These are phyloP conservation scores for Groenewaldozyma salmanticensis DNA, from an alignment of 805 yeast species.

Conservation along the genomic window DNA sequence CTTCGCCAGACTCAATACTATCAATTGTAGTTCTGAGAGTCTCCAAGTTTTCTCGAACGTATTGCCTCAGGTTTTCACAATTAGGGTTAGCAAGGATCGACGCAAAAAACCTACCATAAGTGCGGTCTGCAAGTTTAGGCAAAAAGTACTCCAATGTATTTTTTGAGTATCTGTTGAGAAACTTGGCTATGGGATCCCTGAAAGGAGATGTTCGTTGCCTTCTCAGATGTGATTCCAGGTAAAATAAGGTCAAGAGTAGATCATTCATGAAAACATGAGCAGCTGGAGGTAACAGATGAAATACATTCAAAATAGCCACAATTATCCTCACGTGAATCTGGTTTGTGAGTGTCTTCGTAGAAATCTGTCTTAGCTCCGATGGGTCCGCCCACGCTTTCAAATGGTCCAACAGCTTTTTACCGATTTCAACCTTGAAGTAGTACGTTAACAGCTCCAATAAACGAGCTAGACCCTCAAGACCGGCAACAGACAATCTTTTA, in stretches of 20 bases:
- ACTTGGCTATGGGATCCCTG: constrained; percentile 81
- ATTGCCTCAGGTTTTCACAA: constrained; percentile 47
- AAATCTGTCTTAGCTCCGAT: constrained; percentile 58
- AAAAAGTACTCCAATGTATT: constrained; percentile 65
- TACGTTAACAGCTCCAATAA: constrained; percentile 78
- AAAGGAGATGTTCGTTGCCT: constrained; percentile 84
- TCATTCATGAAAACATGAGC: constrained; percentile 91
- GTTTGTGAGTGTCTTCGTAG: constrained; percentile 70
- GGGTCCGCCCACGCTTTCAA: constrained; percentile 94
- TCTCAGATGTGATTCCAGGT: constrained; percentile 72
- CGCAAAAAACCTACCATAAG: constrained; percentile 56
- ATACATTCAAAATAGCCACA: constrained; percentile 81
- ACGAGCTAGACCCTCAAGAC: constrained; percentile 83
- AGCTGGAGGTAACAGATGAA: constrained; percentile 83
- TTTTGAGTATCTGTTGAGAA: constrained; percentile 69
- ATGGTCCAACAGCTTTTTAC: constrained; percentile 85
- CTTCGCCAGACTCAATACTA: constrained; percentile 42
- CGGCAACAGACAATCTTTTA: constrained; percentile 77
- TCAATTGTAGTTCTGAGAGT: constrained; percentile 39
- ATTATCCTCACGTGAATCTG: constrained; percentile 80
- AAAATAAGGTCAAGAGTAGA: constrained; percentile 62
- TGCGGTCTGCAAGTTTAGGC: constrained; percentile 53
- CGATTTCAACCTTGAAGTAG: constrained; percentile 94
- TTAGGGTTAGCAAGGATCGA: constrained; percentile 49
- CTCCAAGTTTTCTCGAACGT: constrained; percentile 43